Evolutionary conservation across 495 filamentous ascomycete species (phyloP).

Genomic region (Immersiella caudata): DNA sequence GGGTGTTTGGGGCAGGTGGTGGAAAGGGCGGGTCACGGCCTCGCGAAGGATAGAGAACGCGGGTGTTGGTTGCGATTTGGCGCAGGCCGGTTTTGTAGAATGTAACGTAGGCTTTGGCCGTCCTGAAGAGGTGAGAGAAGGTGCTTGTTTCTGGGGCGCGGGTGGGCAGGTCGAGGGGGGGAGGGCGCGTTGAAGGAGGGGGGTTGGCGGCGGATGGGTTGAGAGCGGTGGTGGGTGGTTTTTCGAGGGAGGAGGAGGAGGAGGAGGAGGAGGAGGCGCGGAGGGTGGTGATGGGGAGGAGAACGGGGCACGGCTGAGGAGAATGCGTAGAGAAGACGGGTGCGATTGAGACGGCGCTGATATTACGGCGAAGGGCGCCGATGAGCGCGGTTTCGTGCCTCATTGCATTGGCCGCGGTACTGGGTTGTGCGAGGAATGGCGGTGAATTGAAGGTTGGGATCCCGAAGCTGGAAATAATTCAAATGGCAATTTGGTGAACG

Average conservation of each 20-base stretch:
- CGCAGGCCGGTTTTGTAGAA: constrained; percentile 90
- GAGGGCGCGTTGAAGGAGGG: constrained; percentile 60
- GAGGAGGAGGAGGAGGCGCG: background rate
- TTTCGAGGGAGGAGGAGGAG: background rate
- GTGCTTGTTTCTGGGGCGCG: constrained; percentile 40
- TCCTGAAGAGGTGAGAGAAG: constrained; percentile 48
- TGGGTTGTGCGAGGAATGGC: background rate
- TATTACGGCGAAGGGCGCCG: constrained; percentile 9
- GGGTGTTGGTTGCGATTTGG: constrained; percentile 62
- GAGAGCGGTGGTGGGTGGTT: constrained; percentile 51
- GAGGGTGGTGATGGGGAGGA: constrained; percentile 1
- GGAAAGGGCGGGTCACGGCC: constrained; percentile 20
- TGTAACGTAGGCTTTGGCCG: constrained; percentile 62
- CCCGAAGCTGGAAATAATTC: background rate
- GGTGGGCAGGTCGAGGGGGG: constrained; percentile 56
- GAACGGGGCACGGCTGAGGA: background rate
- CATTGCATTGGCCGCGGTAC: constrained; percentile 17
- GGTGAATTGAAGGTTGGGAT: background rate
- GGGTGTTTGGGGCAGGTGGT: constrained; percentile 22
- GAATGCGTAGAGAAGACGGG: background rate
- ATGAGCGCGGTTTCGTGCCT: constrained; percentile 7
- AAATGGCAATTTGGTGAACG: background rate
- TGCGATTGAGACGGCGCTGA: background rate
- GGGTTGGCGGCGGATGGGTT: constrained; percentile 53
- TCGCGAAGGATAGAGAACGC: constrained; percentile 19